Base-by-base conservation (phyloP, 176 grass and related monocot species). In the Phyllostachys edulis region DNA sequence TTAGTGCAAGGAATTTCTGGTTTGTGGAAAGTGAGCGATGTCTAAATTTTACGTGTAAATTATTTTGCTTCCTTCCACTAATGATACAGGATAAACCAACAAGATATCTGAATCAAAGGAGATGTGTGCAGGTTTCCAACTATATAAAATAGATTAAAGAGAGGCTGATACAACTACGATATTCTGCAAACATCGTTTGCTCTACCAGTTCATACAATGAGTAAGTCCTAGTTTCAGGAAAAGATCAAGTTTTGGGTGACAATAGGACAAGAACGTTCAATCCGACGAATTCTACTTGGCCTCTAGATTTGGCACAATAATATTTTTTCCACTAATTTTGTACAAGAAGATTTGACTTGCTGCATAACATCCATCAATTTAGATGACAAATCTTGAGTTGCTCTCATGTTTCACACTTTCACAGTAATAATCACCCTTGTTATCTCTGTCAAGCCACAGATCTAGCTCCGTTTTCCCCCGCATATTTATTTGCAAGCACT, bases 331-430 rank as follows among this genome's bases (percentile, higher is more conserved):
- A 26, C 9, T 15, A 63, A 65, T 64, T 80, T 23, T 52, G 29
- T 11, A 73, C 76, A 55, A 11, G 41, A 20, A 85, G 40, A 20
- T 45, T 50, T 37, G 65, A 79, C 49, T 41, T 81, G 20, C n/a
- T 56, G 18, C 49, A 80, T 55, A 39, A 68, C 79, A 82, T 47
- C 67, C 9, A 71, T n/a, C n/a, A 56, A 10, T 69, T 56, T 11
- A n/a, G 40, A 24, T 81, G 50, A 6, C 17, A 4, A 24, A 62
- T 67, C 70, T 68, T 27, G 5, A 36, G 3, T 9, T 56, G 13
- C 24, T 47, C 15, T 45, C 7, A 12, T 44, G 9, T 40, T 47
- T 69, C 12, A 50, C 39, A 29, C 29, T 29, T 29, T 29, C 29
- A 29, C 29, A 29, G 1, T 29, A 63, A 15, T 9, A 29, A 70